phyloP scores from a whole-genome alignment of 768 basidiomycete genomes.

The Kwoniella mangroviensis region DNA sequence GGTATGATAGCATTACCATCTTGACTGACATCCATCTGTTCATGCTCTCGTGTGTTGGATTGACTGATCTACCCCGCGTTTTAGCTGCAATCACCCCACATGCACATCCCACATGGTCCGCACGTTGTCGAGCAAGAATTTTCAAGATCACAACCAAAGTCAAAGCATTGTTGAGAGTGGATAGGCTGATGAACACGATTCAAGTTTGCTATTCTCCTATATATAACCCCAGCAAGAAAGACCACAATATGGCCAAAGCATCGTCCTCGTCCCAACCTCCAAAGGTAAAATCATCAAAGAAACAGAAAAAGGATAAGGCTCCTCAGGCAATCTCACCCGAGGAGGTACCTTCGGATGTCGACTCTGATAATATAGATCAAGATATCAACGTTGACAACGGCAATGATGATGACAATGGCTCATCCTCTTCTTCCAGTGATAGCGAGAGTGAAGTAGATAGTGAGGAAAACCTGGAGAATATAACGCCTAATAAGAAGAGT shows the following conservation, averaged over 20 bases:
- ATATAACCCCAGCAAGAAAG: not conserved
- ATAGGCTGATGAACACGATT: no score
- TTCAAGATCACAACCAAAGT: not conserved
- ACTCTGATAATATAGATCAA: conserved; percentile 6
- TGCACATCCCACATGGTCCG: not conserved
- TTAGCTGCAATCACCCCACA: conserved; percentile 6
- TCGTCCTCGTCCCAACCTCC: conserved; percentile 11
- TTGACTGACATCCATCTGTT: not conserved
- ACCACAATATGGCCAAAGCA: conserved; percentile 8
- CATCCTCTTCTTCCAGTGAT: conserved; percentile 18
- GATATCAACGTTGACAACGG: not conserved
- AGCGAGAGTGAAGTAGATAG: conserved; percentile 30
- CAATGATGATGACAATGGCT: conserved; percentile 8
- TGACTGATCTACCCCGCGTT: conserved; percentile 17
- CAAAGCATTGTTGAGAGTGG: not conserved
- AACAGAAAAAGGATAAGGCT: conserved; percentile 3
- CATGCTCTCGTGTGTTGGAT: not conserved
- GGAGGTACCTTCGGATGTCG: conserved; percentile 16
- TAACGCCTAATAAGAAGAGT: conserved; percentile 27
- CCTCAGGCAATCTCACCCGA: conserved; percentile 18
- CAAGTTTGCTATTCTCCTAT: not conserved
- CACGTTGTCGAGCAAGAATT: not conserved
- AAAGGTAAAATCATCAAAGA: not conserved
- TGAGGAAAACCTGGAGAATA: conserved; percentile 38
- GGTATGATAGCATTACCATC: not conserved